Conservation (phyloP, 2,329 filamentous ascomycete genomes). For the Aspergillus tanneri region DNA sequence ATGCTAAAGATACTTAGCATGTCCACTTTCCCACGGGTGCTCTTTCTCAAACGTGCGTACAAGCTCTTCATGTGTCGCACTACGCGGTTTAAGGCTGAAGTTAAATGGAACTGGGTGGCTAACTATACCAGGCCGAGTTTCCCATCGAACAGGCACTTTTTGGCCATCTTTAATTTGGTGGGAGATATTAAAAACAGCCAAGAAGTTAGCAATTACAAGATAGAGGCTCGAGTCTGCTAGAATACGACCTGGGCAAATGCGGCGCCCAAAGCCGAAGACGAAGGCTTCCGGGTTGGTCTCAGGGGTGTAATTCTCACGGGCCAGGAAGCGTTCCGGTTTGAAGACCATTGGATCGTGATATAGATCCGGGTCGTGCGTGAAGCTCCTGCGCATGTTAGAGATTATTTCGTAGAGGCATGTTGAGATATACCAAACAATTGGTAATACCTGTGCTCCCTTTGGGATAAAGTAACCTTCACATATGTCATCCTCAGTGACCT, state of each 20-base stretch:
- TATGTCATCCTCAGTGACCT: no score
- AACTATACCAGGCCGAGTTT: slow-evolving; percentile 18
- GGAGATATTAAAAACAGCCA: slow-evolving; percentile 22
- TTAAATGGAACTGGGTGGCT: slow-evolving; percentile 11
- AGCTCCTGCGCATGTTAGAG: no score
- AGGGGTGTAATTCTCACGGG: slow-evolving; percentile 25
- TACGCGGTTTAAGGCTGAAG: slow-evolving; percentile 14
- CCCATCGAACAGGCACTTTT: slow-evolving; percentile 9
- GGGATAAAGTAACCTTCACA: no score
- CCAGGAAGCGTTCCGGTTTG: slow-evolving; percentile 46
- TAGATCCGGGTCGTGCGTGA: slow-evolving; percentile 38
- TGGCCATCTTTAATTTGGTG: slow-evolving; percentile 17
- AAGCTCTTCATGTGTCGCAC: slow-evolving; percentile 10
- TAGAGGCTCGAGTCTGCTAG: slow-evolving; percentile 22
- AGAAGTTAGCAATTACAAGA: slow-evolving; percentile 16
- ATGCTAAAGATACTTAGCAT: no score
- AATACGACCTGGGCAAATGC: slow-evolving; percentile 23
- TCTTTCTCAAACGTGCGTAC: slow-evolving; percentile 9
- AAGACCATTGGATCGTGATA: slow-evolving; percentile 42
- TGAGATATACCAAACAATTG: no score
- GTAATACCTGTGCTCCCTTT: no score
- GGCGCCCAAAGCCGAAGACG: slow-evolving; percentile 24
- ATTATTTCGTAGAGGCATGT: no score
- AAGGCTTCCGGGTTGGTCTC: slow-evolving; percentile 40
- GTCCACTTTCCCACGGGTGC: slow-evolving; percentile 15